Evolutionary conservation across 768 basidiomycete species (phyloP).

Genomic region (Myochromella boudieri): DNA sequence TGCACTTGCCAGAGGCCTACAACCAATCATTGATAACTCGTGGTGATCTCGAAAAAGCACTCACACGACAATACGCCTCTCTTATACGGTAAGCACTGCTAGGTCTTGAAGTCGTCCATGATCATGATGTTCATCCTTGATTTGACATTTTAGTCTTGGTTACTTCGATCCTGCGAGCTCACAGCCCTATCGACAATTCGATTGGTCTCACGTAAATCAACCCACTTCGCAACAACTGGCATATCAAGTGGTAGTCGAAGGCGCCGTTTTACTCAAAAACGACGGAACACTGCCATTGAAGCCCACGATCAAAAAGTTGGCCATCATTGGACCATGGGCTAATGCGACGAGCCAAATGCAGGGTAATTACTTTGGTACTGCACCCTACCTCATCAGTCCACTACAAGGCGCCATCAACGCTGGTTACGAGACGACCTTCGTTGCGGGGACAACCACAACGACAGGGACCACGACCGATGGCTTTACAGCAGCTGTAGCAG

Average conservation of each 20-base stretch:
- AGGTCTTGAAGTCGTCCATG: neutral
- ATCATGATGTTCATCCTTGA: conserved; percentile 4
- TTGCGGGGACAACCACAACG: conserved; percentile 41
- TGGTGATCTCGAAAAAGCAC: conserved; percentile 39
- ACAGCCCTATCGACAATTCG: conserved; percentile 52
- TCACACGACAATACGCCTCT: conserved; percentile 50
- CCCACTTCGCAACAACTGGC: conserved; percentile 47
- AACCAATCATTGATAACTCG: conserved; percentile 46
- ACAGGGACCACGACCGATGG: conserved; percentile 37
- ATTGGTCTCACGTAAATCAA: conserved; percentile 48
- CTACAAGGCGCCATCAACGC: conserved; percentile 45
- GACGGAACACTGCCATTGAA: conserved; percentile 57
- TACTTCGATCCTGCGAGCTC: conserved; percentile 52
- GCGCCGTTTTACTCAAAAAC: conserved; percentile 64
- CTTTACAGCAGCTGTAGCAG: conserved; percentile 51
- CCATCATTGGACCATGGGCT: conserved; percentile 59
- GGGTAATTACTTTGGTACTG: conserved; percentile 55
- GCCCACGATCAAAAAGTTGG: conserved; percentile 44
- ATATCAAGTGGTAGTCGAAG: conserved; percentile 49
- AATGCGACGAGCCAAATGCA: conserved; percentile 58
- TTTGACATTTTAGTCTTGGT: conserved; percentile 38
- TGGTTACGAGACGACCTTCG: conserved; percentile 46
- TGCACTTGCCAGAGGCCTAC: conserved; percentile 46
- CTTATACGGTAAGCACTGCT: conserved; percentile 53
- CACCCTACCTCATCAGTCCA: conserved; percentile 57